Percentiles rank a stretch among this genome's conserved stretches.
phyloP scores from a whole-genome alignment of 805 yeast genomes.

The Candida bentonensis region DNA sequence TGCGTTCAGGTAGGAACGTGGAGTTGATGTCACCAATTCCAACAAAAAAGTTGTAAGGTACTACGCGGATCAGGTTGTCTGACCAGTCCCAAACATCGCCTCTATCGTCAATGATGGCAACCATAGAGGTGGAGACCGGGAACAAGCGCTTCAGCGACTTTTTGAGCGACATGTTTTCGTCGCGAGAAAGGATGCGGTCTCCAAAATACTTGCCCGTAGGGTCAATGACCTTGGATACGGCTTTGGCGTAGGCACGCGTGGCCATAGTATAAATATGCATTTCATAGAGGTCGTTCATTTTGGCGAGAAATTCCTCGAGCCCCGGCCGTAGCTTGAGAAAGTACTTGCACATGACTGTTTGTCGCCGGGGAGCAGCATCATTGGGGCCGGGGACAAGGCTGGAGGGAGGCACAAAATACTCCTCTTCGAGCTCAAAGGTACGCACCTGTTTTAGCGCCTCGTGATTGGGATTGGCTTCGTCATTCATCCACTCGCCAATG shows the following conservation, averaged over 20 bases:
- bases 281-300: constrained; percentile 56
- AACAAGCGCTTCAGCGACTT: constrained; percentile 78
- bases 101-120: constrained; percentile 88
- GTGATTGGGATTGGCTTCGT: constrained; percentile 72
- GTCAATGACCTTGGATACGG: constrained; percentile 81
- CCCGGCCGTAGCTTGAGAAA: constrained; percentile 91
- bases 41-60: constrained; percentile 90
- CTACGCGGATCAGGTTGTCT: constrained; percentile 75
- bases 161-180: constrained; percentile 85
- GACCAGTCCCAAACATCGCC: constrained; percentile 99
- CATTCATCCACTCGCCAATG: constrained; percentile 90
- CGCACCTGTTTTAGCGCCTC: constrained; percentile 71
- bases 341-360: constrained; percentile 52
- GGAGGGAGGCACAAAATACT: constrained; percentile 14
- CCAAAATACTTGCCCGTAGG: constrained; percentile 81
- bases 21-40: constrained; percentile 97
- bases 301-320: constrained; percentile 52
- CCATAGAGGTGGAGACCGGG: constrained; percentile 95
- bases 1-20: constrained; percentile 72
- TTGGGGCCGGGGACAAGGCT: constrained; percentile 30
- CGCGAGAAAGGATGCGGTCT: constrained; percentile 81
- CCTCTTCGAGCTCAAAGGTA: constrained; percentile 68
- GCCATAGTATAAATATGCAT: constrained; percentile 98
- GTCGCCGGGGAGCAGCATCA: constrained; percentile 43
- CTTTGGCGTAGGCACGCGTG: constrained; percentile 80